Evolutionary conservation across 2,329 filamentous ascomycete species (phyloP).

Genomic region (Diaporthe batatas): DNA sequence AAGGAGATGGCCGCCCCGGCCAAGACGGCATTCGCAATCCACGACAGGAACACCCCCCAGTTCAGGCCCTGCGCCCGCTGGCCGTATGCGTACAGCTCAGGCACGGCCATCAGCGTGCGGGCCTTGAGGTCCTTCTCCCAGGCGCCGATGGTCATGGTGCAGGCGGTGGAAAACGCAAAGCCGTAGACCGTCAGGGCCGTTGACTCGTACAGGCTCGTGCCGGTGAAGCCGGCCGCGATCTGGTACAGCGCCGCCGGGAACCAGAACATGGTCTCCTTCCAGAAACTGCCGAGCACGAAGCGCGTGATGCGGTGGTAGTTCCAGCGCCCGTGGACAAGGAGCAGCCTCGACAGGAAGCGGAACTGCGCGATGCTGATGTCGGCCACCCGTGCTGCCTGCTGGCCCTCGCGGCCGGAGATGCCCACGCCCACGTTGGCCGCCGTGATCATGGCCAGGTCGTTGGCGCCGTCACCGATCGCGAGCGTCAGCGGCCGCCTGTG

Average conservation of each 20-base stretch:
- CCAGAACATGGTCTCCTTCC: slow-evolving; percentile 89
- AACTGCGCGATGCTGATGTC: slow-evolving; percentile 96
- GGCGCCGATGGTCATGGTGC: slow-evolving; percentile 87
- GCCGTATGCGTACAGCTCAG: slow-evolving; percentile 89
- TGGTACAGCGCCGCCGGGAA: slow-evolving; percentile 88
- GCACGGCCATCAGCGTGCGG: slow-evolving; percentile 89
- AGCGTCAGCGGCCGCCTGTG: slow-evolving; percentile 70
- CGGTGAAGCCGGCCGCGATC: slow-evolving; percentile 86
- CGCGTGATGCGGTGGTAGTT: slow-evolving; percentile 91
- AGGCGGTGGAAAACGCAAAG: slow-evolving; percentile 91
- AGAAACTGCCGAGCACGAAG: slow-evolving; percentile 91
- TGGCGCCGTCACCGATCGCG: slow-evolving; percentile 93
- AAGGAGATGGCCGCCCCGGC: slow-evolving; percentile 81
- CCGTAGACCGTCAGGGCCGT: slow-evolving; percentile 84
- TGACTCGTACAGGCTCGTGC: slow-evolving; percentile 89
- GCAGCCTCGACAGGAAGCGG: slow-evolving; percentile 83
- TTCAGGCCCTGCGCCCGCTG: slow-evolving; percentile 82
- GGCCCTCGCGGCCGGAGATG: slow-evolving; percentile 91
- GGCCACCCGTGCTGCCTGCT: slow-evolving; percentile 89
- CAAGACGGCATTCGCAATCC: slow-evolving; percentile 80
- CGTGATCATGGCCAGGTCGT: slow-evolving; percentile 96
- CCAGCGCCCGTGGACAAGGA: slow-evolving; percentile 90
- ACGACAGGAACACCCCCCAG: slow-evolving; percentile 77
- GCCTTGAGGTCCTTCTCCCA: slow-evolving; percentile 91
- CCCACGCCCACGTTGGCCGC: slow-evolving; percentile 88